Evolutionary conservation across 148 eudicot species (phyloP), one percentile per base, ranked within the genome.

Genomic region (Vaccinium macrocarpon): DNA sequence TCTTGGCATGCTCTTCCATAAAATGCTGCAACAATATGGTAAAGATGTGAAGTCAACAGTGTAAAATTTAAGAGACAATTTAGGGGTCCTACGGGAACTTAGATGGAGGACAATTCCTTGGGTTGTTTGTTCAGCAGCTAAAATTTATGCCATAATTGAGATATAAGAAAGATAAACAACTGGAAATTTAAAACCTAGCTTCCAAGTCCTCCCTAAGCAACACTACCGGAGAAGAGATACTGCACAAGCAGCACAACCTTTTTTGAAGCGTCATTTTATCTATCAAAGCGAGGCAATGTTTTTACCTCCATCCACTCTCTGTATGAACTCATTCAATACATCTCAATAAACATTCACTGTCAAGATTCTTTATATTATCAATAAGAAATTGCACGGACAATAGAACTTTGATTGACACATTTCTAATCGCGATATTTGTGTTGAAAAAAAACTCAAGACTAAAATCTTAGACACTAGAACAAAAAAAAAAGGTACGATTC

Each of bases 1-100:
- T 93, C 92, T 93, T 92, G 79, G 98, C 92, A 88, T 97, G 99
- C 71, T 97, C 99, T 91, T 97, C 99, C 97, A 97, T 90, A 84
- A 93, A 97, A 91, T 95, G 99, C 99, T 97, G 98, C 71, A 85
- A 77, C 76, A 84, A 56, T 57, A 51, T 80, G 50, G 68, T 53
- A 76, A 83, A 80, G 42, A 66, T 42, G 32, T 48, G 6, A 16
- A 19, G 19, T 27, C 72, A 51, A 49, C 27, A 49, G 23, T 32
- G 52, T 61, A 16, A 11, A 81, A 81, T n/a, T 13, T n/a, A 56
- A 82, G 76, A 80, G 15, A 53, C 46, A 29, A 23, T 15, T 52
- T 50, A 9, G 71, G 53, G 4, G 52, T 48, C 46, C 52, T n/a
- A 4, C 52, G 0, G 6, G 48, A 64, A 9, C 16, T 2, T 6